These are phyloP conservation scores for Biscogniauxia marginata DNA, from an alignment of 2,329 filamentous ascomycete species.

Conservation along the genomic window DNA sequence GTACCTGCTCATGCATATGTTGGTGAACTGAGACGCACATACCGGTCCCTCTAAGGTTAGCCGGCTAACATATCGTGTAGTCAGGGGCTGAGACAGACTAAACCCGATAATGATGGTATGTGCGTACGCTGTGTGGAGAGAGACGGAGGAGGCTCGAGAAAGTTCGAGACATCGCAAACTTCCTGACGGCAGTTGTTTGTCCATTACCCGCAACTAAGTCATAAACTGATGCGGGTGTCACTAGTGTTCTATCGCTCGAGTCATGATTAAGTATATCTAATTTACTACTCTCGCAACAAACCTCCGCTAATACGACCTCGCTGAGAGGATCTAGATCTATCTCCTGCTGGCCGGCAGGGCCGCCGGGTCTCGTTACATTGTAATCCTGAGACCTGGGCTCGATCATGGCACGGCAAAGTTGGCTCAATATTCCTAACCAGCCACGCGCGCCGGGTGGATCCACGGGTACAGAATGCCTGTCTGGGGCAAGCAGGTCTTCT, in stretches of 20 bases:
- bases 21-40: not conserved
- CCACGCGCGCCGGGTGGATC: not conserved
- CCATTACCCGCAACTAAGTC: not conserved
- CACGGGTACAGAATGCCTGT: not conserved
- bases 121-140: not conserved
- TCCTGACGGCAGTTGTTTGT: not conserved
- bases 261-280: not conserved
- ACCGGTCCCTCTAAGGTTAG: not conserved
- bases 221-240: not conserved
- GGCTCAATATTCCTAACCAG: not conserved
- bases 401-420: not conserved
- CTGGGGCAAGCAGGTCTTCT: not conserved
- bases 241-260: not conserved
- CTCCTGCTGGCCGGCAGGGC: not conserved
- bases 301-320: not conserved
- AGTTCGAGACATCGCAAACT: not conserved
- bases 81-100: not conserved
- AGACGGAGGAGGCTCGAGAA: not conserved
- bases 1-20: not conserved
- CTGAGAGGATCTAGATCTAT: not conserved
- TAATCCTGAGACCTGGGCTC: not conserved
- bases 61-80: not conserved
- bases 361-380: not conserved
- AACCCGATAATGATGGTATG: not conserved
- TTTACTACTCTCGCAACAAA: not conserved